A percentile compares a stretch with the other conserved stretches of the same genome.
Conservation (phyloP, 345 rosid genomes). For the Clarkia xantiana region DNA sequence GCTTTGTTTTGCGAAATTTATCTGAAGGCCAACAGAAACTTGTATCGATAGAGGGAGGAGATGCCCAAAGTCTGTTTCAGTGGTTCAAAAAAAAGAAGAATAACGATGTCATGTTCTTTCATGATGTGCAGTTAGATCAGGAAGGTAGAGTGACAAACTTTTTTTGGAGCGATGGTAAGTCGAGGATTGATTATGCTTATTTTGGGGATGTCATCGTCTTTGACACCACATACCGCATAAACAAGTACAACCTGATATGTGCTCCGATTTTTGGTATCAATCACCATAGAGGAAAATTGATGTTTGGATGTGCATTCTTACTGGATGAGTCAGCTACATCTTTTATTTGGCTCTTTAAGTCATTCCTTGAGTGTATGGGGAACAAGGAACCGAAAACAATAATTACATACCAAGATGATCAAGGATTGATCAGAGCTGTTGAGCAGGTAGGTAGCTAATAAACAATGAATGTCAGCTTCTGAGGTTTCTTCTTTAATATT, state of each 20-base stretch:
- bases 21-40: conserved; percentile 3
- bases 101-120: background rate
- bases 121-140: conserved; percentile 1
- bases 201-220: conserved; percentile 5
- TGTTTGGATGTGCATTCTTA: conserved; percentile 4
- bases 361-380: background rate
- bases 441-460: background rate
- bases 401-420: conserved; percentile 1
- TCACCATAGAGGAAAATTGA: conserved; percentile 2
- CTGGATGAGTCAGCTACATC: conserved; percentile 1
- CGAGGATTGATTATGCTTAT: conserved; percentile 1
- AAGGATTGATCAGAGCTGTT: background rate
- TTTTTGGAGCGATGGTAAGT: conserved; percentile 4
- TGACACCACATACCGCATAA: conserved; percentile 1
- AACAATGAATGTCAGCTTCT: no score
- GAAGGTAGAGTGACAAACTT: conserved; percentile 7
- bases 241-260: conserved; percentile 5
- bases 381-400: background rate
- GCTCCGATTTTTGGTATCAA: conserved; percentile 6
- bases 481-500: no score
- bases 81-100: conserved; percentile 1
- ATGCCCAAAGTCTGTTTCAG: conserved; percentile 3
- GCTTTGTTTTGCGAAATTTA: conserved; percentile 4
- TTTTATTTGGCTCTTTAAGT: conserved; percentile 1
- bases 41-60: conserved; percentile 3